Base-by-base conservation (phyloP, 2,329 filamentous ascomycete genomes). In the Cryoendolithus antarcticus region DNA sequence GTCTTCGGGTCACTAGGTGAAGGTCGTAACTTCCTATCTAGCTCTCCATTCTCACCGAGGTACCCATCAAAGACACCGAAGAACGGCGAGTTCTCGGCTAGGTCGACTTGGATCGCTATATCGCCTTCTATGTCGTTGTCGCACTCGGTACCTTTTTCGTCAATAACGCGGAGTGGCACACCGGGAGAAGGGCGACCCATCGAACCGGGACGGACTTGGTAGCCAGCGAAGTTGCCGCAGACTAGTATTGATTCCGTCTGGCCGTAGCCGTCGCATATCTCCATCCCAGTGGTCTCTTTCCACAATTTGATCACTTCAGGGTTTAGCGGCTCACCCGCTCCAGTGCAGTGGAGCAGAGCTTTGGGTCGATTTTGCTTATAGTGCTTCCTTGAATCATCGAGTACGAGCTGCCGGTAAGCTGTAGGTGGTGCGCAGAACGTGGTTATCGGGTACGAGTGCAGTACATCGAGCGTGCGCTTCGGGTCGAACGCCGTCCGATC, bases 361-460 rank as follows among this genome's bases (percentile, higher is more conserved):
- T 46, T 49, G 3, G 60, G 59, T 12, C 39, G 49, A 13, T 51
- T 42, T 27, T 49, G 37, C 13, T 48, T 35, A 34, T 59, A 54
- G 35, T 59, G 50, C 30, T 46, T 34, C 4, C 51, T 48, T 37
- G 47, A 54, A 15, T 59, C 52, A 9, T 55, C 56, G 1, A 62
- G 51, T 2, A 64, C 60, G 5, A 64, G 51, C 37, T 64, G 62
- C 27, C 61, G 44, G 40, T 63, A 64, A n/a, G 56, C 59, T 2
- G 59, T 61, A 4, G 62, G 61, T 10, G 62, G 59, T 4, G 62
- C 60, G 39, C 62, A 64, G 8, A 64, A 48, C 1, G 60, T 64
- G 4, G 60, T 63, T 41, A 64, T 62, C 28, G 61, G 59, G 39
- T 61, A 62, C 10, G 47, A 37, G 33, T 62, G 52, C 11, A 64